These are phyloP conservation scores for Gossypium ekmanianum DNA, from an alignment of 345 rosid species.

Conservation along the genomic window DNA sequence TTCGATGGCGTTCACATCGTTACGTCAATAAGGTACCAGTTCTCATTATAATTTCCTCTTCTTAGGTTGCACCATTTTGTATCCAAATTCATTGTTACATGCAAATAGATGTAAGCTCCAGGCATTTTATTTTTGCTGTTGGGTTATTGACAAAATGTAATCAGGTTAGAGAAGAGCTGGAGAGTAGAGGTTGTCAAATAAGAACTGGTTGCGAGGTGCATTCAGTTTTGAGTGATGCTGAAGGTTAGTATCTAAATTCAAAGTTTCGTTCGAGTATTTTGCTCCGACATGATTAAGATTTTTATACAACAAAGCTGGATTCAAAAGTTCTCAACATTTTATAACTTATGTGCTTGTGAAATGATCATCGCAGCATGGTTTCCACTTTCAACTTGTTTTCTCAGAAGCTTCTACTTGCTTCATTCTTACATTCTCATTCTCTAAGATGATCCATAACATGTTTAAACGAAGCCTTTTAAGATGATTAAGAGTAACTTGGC, in stretches of 20 bases:
- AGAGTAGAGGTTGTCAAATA: slow-evolving; percentile 60
- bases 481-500: no score
- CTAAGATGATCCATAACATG: not conserved
- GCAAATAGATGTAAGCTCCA: slow-evolving; percentile 4
- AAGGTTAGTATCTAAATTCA: slow-evolving; percentile 34
- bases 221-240: slow-evolving; percentile 41
- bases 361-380: not conserved
- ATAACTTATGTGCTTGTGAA: not conserved
- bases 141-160: not conserved
- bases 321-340: not conserved
- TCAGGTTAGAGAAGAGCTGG: slow-evolving; percentile 66
- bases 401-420: no score
- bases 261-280: not conserved
- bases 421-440: no score
- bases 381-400: no score
- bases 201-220: slow-evolving; percentile 51
- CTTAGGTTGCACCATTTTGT: not conserved
- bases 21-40: slow-evolving; percentile 61
- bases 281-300: not conserved
- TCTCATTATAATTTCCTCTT: not conserved
- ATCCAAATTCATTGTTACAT: not conserved
- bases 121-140: not conserved
- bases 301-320: not conserved
- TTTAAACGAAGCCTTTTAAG: no score
- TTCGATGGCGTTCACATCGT: slow-evolving; percentile 56